Base-by-base conservation (phyloP, 306 rosid species). In the Albizia julibrissin region DNA sequence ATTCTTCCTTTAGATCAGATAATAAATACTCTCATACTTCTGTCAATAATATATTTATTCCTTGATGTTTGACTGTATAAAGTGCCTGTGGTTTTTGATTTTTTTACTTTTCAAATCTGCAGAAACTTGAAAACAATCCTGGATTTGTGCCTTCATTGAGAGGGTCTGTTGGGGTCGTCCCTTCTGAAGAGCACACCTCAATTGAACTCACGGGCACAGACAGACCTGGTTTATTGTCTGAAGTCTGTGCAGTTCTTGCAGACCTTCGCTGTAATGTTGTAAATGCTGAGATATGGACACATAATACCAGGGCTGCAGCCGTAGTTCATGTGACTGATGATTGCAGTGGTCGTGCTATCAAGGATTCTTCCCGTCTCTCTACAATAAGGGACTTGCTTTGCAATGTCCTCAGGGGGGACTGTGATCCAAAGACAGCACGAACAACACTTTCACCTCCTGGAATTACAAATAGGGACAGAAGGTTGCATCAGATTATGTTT, bases 231-330 rank as follows among this genome's bases (percentile, higher is more conserved):
- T 89, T 95, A 81, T 89, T 95, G 79, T 95, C 99, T 31, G 99
- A 93, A 90, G 88, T 95, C 33, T 93, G 94, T 87, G 99, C 99
- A 0, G 96, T 95, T 86, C 99, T 95, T 14, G 69, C 97, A 24
- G 94, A 92, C 86, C 98, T 95, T 82, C 93, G 80, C 81, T 95
- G 98, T 65, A 93, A 87, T 80, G 96, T 95, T 61, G 97, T 90
- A 69, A 95, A 84, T 74, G 97, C 98, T 19, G 99, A 92, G 88
- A 87, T 95, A 79, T 95, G 99, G 99, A 95, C 99, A n/a, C 99
- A 93, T 81, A 95, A 93, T 79, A 81, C 88, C 18, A 86, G 98
- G 77, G 97, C 98, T 81, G 99, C 98, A 11, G 99, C 98, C 66
- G 94, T 95, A 50, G 94, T 91, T 73, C 92, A 93, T 40, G 98